These are phyloP conservation scores for Ascobolus immersus DNA, from an alignment of 495 filamentous ascomycete genomes.

Conservation along the genomic window DNA sequence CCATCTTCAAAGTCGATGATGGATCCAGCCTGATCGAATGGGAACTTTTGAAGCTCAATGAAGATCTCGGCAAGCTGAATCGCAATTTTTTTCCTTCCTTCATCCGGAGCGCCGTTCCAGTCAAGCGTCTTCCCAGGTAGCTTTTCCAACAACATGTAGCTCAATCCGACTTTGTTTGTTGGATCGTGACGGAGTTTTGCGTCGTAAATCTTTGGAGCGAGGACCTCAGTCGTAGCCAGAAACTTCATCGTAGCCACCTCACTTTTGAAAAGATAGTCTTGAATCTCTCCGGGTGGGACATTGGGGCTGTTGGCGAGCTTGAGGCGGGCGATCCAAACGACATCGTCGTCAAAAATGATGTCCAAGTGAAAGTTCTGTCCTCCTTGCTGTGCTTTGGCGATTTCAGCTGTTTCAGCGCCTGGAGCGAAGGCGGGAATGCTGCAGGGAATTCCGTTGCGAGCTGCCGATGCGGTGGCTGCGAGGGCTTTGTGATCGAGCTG, in stretches of 20 bases:
- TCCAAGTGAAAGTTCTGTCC: conserved; percentile 15
- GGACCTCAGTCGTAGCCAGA: conserved; percentile 16
- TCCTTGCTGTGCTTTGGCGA: conserved; percentile 12
- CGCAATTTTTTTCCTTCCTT: conserved; percentile 17
- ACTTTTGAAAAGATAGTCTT: conserved; percentile 14
- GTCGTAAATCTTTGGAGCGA: conserved; percentile 12
- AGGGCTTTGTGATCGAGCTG: conserved; percentile 6
- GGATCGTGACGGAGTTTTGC: conserved; percentile 13
- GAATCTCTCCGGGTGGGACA: conserved; percentile 5
- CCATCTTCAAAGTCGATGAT: conserved; percentile 5
- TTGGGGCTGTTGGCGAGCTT: conserved; percentile 4
- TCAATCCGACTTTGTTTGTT: conserved; percentile 15
- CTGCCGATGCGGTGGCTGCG: conserved; percentile 4
- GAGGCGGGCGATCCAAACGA: conserved; percentile 16
- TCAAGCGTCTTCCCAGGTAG: conserved; percentile 16
- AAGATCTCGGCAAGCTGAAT: conserved; percentile 21
- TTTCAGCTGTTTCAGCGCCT: conserved; percentile 6
- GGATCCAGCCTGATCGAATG: conserved; percentile 16
- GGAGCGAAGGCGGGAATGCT: conserved; percentile 4
- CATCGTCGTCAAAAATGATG: conserved; percentile 15
- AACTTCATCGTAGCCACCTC: conserved; percentile 20
- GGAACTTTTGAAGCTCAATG: conserved; percentile 17
- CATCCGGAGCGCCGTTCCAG: conserved; percentile 11
- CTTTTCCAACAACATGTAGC: conserved; percentile 21
- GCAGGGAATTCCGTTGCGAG: conserved; percentile 6